Evolutionary conservation across 2,329 filamentous ascomycete genomes (phyloP), one percentile per base, ranked within the genome.

Genomic region (Aureobasidium namibiae): DNA sequence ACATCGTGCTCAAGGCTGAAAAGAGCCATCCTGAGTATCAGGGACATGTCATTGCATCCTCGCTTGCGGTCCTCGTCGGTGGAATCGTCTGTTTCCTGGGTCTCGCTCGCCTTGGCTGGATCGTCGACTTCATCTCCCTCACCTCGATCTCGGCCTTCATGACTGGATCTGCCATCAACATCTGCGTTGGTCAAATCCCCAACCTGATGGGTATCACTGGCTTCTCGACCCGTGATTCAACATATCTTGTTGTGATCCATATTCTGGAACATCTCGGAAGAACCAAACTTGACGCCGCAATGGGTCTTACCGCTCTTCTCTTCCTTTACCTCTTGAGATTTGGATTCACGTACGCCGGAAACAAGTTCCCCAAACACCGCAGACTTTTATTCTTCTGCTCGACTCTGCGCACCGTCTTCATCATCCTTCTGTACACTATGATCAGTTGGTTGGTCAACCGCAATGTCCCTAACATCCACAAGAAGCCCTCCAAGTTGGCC

Each of bases 61-160:
- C 86, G 3, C 78, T 97, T 21, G 85, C 90, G 6, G 76, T 97
- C 59, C 83, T 96, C 59, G 80, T 83, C 6, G 92, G 92, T 38
- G 80, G 78, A 36, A 88, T 96, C 60, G 87, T 96, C 38, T 79
- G 87, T 52, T 83, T 85, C 62, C 82, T 97, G 62, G 94, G 92
- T 3, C 76, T 96, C 3, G 76, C 89, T 44, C 85, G 92, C 48
- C 82, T 86, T 38, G 92, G 94, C 6, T 95, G 91, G 84, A 86
- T 97, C 53, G 91, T 96, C 49, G 91, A 97, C 65, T 82, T 96
- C 67, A 96, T 97, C 67, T 89, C 94, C 1, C 83, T 96, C 59
- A 86, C 90, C 1, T 89, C 92, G 0, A 89, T 97, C 57, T 92
- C 89, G 0, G 91, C 94, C 2, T 97, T 96, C 77, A 96, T 97